These are phyloP conservation scores for Pontederia crassipes DNA, from an alignment of 176 grass and related monocot genomes.

Conservation along the genomic window DNA sequence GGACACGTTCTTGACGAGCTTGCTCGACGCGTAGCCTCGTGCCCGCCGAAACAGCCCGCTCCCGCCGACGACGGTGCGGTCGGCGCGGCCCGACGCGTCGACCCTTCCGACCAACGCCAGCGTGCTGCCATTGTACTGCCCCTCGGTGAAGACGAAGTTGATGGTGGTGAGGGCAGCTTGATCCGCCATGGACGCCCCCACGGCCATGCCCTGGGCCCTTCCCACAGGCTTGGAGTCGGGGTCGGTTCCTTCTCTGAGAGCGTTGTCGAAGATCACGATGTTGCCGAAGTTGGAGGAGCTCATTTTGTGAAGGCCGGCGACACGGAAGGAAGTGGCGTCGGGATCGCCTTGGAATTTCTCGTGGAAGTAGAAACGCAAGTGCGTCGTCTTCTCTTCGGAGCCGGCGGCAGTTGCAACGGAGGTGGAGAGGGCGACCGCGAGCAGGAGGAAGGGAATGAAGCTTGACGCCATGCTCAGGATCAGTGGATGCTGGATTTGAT, in stretches of 20 bases:
- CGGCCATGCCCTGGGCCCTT: conserved; percentile 16
- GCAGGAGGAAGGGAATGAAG: too few relatives aligned
- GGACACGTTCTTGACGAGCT: background rate
- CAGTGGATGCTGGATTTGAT: too few relatives aligned
- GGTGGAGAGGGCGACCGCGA: too few relatives aligned
- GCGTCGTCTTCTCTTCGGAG: conserved; percentile 5
- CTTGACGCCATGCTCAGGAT: too few relatives aligned
- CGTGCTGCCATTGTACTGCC: conserved; percentile 22
- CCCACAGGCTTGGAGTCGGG: conserved; percentile 20
- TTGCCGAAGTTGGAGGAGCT: conserved; percentile 11
- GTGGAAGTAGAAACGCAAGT: conserved; percentile 32
- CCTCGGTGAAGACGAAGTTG: conserved; percentile 22
- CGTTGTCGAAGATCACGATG: conserved; percentile 19
- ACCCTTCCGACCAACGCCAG: conserved; percentile 13
- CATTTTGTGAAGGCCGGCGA: conserved; percentile 4
- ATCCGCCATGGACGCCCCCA: background rate
- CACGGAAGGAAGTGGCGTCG: conserved; percentile 17
- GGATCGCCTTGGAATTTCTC: conserved; percentile 1
- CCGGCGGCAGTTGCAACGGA: too few relatives aligned
- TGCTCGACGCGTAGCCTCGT: conserved; percentile 14
- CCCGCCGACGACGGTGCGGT: conserved; percentile 20
- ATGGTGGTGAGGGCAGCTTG: background rate
- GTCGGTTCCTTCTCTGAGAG: conserved; percentile 15
- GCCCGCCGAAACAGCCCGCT: conserved; percentile 15
- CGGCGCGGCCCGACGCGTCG: background rate